Evolutionary conservation across 768 basidiomycete genomes (phyloP).

Genomic region (Lactarius vividus): DNA sequence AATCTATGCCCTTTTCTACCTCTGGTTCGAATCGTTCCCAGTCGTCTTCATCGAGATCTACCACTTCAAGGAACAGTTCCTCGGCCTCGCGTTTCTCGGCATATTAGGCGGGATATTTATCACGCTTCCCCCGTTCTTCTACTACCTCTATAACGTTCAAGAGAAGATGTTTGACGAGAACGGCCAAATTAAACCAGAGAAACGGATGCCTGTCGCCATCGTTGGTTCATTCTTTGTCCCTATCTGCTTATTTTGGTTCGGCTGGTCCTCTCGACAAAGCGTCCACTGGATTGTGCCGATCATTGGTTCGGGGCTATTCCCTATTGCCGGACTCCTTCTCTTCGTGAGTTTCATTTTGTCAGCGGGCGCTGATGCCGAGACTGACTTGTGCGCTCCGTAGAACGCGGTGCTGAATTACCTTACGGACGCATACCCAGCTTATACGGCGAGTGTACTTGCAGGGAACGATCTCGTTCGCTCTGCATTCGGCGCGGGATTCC

Average conservation of each 20-base stretch:
- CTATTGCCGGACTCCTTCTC: conserved; percentile 33
- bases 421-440: conserved; percentile 34
- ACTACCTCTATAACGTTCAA: conserved; percentile 17
- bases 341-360: conserved; percentile 33
- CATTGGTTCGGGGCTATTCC: conserved; percentile 35
- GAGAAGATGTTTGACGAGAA: conserved; percentile 25
- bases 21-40: conserved; percentile 39
- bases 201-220: conserved; percentile 36
- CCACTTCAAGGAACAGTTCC: conserved; percentile 34
- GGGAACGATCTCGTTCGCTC: conserved; percentile 38
- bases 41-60: conserved; percentile 37
- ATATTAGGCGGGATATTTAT: conserved; percentile 14
- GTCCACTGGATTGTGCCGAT: conserved; percentile 39
- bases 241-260: conserved; percentile 36
- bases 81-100: conserved; percentile 36
- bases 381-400: conserved; percentile 4
- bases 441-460: conserved; percentile 37
- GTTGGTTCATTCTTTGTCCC: conserved; percentile 36
- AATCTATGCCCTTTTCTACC: conserved; percentile 35
- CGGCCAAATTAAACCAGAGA: conserved; percentile 32
- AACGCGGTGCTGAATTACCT: conserved; percentile 34
- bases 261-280: conserved; percentile 33
- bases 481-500: conserved; percentile 24
- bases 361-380: not conserved
- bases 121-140: conserved; percentile 21